These are phyloP conservation scores for Draba incana DNA, from an alignment of 345 rosid species.

Conservation along the genomic window DNA sequence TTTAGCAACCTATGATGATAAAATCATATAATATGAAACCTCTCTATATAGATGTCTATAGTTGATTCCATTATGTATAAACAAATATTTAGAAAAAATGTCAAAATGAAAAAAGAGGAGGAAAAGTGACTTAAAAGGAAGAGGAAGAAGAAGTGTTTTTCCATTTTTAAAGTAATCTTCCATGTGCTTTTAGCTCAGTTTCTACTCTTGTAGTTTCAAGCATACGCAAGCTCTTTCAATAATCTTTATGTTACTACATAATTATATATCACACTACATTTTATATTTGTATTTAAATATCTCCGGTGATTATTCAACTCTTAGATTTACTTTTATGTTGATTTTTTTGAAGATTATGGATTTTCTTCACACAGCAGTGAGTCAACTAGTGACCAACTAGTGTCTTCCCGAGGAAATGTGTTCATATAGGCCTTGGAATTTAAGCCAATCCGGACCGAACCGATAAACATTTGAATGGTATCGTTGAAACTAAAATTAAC, in stretches of 20 bases:
- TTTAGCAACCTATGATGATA: constrained; percentile 34
- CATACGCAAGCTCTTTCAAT: constrained; percentile 37
- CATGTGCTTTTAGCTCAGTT: constrained; percentile 46
- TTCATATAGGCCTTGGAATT: not conserved
- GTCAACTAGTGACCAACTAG: constrained; percentile 4
- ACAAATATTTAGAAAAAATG: constrained; percentile 23
- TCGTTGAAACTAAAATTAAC: not conserved
- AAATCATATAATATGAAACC: constrained; percentile 24
- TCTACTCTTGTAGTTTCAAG: constrained; percentile 42
- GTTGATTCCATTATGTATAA: constrained; percentile 27
- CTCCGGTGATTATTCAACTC: constrained; percentile 3
- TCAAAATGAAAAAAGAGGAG: constrained; percentile 39
- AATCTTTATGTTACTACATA: constrained; percentile 12
- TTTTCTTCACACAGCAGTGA: not conserved
- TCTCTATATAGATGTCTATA: constrained; percentile 25
- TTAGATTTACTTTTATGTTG: constrained; percentile 4
- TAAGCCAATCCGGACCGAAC: not conserved
- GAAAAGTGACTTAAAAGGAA: constrained; percentile 45
- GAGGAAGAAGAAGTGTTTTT: constrained; percentile 34
- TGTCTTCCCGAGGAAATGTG: constrained; percentile 13
- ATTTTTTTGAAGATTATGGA: not conserved
- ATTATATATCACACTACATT: constrained; percentile 13
- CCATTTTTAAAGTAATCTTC: constrained; percentile 43
- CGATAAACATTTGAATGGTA: not conserved
- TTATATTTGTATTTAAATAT: not conserved